phyloP scores from a whole-genome alignment of 371 early-diverging fungal genomes.

The Catenaria anguillulae region DNA sequence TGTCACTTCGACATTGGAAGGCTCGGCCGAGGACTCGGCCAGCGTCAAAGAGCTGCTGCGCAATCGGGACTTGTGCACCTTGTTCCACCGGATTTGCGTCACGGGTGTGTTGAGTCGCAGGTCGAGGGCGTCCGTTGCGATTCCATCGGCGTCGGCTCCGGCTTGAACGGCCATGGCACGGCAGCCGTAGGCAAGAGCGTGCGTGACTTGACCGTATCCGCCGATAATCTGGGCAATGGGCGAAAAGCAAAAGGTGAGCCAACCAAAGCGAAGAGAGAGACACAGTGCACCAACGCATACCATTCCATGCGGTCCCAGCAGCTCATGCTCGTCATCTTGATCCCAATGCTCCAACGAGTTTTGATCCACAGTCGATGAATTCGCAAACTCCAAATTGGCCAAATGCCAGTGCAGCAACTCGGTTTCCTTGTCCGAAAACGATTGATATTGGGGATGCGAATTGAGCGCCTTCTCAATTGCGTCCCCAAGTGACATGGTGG shows the following conservation, averaged over 20 bases:
- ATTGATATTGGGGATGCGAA: slow-evolving; percentile 17
- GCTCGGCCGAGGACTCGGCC: too few relatives aligned
- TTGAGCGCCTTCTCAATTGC: slow-evolving; percentile 23
- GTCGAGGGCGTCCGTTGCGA: slow-evolving; percentile 9
- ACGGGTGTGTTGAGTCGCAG: slow-evolving; percentile 18
- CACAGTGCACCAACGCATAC: slow-evolving; percentile 15
- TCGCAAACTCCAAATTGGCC: slow-evolving; percentile 26
- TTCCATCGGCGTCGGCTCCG: neutral
- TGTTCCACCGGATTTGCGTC: neutral
- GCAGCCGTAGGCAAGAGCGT: too few relatives aligned
- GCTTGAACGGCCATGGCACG: too few relatives aligned
- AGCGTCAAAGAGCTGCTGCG: too few relatives aligned
- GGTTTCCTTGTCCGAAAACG: slow-evolving; percentile 16
- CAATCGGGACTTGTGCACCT: neutral
- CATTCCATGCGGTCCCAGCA: slow-evolving; percentile 23
- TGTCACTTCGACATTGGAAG: slow-evolving; percentile 10
- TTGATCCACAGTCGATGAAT: slow-evolving; percentile 20
- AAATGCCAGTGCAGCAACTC: slow-evolving; percentile 26
- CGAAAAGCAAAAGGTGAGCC: too few relatives aligned
- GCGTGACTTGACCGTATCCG: slow-evolving; percentile 8
- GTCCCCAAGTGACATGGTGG: slow-evolving; percentile 21
- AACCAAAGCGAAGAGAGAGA: too few relatives aligned
- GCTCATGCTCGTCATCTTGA: slow-evolving; percentile 25
- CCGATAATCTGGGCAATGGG: slow-evolving; percentile 22
- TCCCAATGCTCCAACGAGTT: slow-evolving; percentile 26